Percentiles rank a stretch among this genome's conserved stretches.
phyloP scores from a whole-genome alignment of 2,329 filamentous ascomycete genomes.

The Paraphoma sp. region DNA sequence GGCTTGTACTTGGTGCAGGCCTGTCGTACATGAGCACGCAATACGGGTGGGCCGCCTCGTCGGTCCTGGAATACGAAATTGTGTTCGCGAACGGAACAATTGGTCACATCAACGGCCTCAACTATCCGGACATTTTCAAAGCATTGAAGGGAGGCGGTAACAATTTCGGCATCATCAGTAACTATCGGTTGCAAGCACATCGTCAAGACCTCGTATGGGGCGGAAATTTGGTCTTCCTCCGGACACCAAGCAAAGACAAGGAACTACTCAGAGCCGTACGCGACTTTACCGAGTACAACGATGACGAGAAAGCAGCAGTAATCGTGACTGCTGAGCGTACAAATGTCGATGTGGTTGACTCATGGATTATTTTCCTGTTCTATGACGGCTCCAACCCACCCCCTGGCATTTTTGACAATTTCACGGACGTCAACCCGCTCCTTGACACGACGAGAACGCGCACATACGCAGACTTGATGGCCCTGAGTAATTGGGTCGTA shows the following conservation, averaged over 20 bases:
- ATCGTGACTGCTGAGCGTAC: conserved; percentile 39
- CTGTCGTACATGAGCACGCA: conserved; percentile 44
- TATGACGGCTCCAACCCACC: conserved; percentile 52
- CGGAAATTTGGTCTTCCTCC: conserved; percentile 54
- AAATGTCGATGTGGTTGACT: conserved; percentile 36
- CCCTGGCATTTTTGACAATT: conserved; percentile 62
- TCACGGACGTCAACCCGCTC: conserved; percentile 55
- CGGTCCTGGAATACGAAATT: conserved; percentile 52
- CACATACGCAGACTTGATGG: conserved; percentile 57
- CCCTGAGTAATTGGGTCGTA: conserved; percentile 52
- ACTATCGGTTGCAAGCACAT: conserved; percentile 32
- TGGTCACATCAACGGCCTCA: conserved; percentile 24
- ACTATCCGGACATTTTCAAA: conserved; percentile 45
- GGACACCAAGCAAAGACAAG: conserved; percentile 43
- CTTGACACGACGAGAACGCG: conserved; percentile 57
- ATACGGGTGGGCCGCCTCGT: conserved; percentile 57
- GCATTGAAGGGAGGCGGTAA: conserved; percentile 48
- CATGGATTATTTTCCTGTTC: conserved; percentile 42
- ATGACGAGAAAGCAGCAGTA: conserved; percentile 46
- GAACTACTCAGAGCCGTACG: conserved; percentile 56
- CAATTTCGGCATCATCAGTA: conserved; percentile 50
- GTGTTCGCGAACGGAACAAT: conserved; percentile 56
- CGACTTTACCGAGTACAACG: conserved; percentile 63
- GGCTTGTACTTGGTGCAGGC: conserved; percentile 55
- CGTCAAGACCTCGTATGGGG: conserved; percentile 51